phyloP scores from a whole-genome alignment of 108 stramenopile species.

The Craspedostauros australis region DNA sequence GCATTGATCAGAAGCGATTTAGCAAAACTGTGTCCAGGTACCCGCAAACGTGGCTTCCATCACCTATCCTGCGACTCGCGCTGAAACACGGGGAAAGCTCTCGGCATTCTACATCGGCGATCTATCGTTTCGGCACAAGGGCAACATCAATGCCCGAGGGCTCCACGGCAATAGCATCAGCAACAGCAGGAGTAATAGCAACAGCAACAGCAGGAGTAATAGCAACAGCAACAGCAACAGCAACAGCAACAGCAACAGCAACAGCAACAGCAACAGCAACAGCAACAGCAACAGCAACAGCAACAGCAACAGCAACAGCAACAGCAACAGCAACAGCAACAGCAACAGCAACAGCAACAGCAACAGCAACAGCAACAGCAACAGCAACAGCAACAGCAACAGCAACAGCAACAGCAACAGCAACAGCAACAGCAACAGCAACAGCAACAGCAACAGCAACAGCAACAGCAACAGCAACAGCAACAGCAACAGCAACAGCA shows the following conservation, averaged over 20 bases:
- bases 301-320: neutral
- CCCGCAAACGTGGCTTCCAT: too few species aligned
- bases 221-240: conserved; percentile 3
- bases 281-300: neutral
- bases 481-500: neutral
- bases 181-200: too few species aligned
- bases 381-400: neutral
- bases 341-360: neutral
- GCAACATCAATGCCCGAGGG: too few species aligned
- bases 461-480: neutral
- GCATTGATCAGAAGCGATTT: too few species aligned
- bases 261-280: neutral
- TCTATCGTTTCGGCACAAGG: too few species aligned
- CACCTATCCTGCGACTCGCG: too few species aligned
- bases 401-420: neutral
- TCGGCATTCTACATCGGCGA: too few species aligned
- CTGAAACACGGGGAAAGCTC: too few species aligned
- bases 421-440: neutral
- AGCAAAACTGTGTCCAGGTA: too few species aligned
- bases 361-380: conserved; percentile 1
- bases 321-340: neutral
- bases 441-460: conserved; percentile 1
- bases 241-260: neutral
- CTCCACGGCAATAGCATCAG: too few species aligned
- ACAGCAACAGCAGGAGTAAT: too few species aligned